phyloP scores from a whole-genome alignment of 495 filamentous ascomycete species.

The Xanthoparmelia taractica region DNA sequence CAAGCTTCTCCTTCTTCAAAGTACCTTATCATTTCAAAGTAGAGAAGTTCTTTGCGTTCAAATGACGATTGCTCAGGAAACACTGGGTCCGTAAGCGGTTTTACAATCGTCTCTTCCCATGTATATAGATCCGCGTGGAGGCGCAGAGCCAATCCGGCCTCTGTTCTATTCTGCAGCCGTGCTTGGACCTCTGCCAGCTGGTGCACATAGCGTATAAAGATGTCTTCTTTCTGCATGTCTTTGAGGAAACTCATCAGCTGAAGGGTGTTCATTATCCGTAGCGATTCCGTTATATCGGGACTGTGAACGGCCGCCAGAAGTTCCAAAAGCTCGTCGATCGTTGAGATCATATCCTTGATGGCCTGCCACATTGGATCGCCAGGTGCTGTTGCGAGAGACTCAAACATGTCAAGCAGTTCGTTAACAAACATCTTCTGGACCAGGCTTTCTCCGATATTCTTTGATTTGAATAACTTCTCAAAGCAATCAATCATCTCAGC shows the following conservation, averaged over 20 bases:
- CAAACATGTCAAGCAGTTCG: slow-evolving; percentile 77
- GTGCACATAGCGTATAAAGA: slow-evolving; percentile 94
- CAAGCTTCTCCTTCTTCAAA: slow-evolving; percentile 91
- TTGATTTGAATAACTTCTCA: slow-evolving; percentile 83
- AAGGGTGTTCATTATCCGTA: slow-evolving; percentile 73
- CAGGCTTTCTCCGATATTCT: slow-evolving; percentile 78
- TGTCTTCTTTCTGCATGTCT: slow-evolving; percentile 95
- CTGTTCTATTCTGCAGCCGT: slow-evolving; percentile 68
- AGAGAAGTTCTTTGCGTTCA: slow-evolving; percentile 85
- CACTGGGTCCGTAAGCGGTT: slow-evolving; percentile 60
- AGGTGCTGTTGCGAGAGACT: slow-evolving; percentile 53
- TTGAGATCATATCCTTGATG: slow-evolving; percentile 68
- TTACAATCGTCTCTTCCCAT: slow-evolving; percentile 71
- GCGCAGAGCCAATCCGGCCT: slow-evolving; percentile 83
- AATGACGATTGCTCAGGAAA: slow-evolving; percentile 84
- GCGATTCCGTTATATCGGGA: slow-evolving; percentile 67
- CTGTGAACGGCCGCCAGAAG: slow-evolving; percentile 89
- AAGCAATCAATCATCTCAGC: slow-evolving; percentile 95
- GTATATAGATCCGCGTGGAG: slow-evolving; percentile 90
- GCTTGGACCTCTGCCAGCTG: slow-evolving; percentile 77
- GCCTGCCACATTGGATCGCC: slow-evolving; percentile 71
- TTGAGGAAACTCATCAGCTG: slow-evolving; percentile 93
- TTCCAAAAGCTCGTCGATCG: slow-evolving; percentile 84
- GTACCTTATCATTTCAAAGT: slow-evolving; percentile 87
- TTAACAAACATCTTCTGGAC: slow-evolving; percentile 86